Evolutionary conservation across 2,329 filamentous ascomycete species (phyloP).

Genomic region (Aspergillus melleus): DNA sequence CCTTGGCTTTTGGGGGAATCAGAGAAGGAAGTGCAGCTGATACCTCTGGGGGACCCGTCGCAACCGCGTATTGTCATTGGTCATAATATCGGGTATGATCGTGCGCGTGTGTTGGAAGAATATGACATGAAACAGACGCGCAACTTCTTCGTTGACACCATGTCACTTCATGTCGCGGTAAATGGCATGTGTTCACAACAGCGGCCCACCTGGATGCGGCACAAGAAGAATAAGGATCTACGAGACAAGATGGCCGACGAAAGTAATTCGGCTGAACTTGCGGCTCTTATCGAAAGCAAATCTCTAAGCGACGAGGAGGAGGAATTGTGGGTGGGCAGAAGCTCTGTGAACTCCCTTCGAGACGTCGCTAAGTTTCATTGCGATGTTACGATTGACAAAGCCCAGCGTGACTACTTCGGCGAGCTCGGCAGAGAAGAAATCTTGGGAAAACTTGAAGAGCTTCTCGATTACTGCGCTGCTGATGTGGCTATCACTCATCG

Average conservation of each 20-base stretch:
- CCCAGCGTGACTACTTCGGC: constrained; percentile 80
- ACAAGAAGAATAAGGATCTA: constrained; percentile 84
- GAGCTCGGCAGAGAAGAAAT: constrained; percentile 74
- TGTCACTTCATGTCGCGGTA: constrained; percentile 96
- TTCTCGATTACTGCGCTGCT: constrained; percentile 91
- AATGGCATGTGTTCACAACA: constrained; percentile 99
- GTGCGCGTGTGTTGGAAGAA: constrained; percentile 84
- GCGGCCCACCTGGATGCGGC: constrained; percentile 94
- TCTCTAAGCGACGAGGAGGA: constrained; percentile 78
- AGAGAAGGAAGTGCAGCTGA: constrained; percentile 72
- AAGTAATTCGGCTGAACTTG: constrained; percentile 69
- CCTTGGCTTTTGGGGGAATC: constrained; percentile 90
- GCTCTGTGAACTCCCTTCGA: constrained; percentile 89
- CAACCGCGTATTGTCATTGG: constrained; percentile 79
- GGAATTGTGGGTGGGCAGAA: constrained; percentile 91
- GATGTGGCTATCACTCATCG: constrained; percentile 91
- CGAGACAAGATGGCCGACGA: constrained; percentile 75
- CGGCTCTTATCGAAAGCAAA: constrained; percentile 67
- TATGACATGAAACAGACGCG: constrained; percentile 80
- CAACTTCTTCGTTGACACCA: constrained; percentile 91
- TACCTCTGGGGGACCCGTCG: constrained; percentile 78
- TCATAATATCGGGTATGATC: constrained; percentile 94
- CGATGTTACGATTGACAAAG: constrained; percentile 86
- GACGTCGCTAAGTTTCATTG: constrained; percentile 98
- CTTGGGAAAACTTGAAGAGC: constrained; percentile 69